A percentile compares a stretch with the other conserved stretches of the same genome.
phyloP scores from a whole-genome alignment of 768 basidiomycete species.

The Podaxis carcinomalis region DNA sequence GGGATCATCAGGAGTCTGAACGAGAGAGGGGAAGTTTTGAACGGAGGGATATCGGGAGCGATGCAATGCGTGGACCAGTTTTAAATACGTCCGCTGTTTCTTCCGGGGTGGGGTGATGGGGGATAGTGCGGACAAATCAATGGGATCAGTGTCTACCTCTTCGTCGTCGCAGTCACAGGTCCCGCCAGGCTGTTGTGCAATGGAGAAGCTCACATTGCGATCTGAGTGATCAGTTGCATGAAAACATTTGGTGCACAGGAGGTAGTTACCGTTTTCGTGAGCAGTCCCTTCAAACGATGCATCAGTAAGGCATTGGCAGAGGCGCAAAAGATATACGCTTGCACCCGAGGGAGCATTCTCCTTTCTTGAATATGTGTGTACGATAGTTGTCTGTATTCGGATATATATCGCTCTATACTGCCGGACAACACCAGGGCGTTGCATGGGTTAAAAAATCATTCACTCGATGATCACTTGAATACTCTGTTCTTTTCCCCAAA shows the following conservation, averaged over 20 bases:
- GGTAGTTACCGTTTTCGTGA: constrained; percentile 83
- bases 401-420: no score
- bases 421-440: no score
- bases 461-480: no score
- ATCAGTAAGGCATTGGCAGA: neutral
- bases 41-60: constrained; percentile 49
- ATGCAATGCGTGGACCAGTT: constrained; percentile 8
- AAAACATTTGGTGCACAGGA: constrained; percentile 88
- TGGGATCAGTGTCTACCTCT: constrained; percentile 66
- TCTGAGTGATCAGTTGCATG: constrained; percentile 79
- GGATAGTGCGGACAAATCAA: constrained; percentile 78
- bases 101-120: constrained; percentile 38
- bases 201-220: constrained; percentile 92
- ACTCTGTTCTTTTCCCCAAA: no score
- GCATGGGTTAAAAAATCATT: no score
- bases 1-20: constrained; percentile 57
- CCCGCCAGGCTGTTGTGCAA: constrained; percentile 86
- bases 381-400: no score
- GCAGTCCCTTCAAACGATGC: constrained; percentile 64
- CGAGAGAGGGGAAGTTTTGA: constrained; percentile 54
- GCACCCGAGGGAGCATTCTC: constrained; percentile 92
- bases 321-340: constrained; percentile 53
- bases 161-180: constrained; percentile 95
- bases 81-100: constrained; percentile 16
- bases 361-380: constrained; percentile 76